Evolutionary conservation across 2,329 filamentous ascomycete genomes (phyloP).

Genomic region (Cladophialophora carrionii): DNA sequence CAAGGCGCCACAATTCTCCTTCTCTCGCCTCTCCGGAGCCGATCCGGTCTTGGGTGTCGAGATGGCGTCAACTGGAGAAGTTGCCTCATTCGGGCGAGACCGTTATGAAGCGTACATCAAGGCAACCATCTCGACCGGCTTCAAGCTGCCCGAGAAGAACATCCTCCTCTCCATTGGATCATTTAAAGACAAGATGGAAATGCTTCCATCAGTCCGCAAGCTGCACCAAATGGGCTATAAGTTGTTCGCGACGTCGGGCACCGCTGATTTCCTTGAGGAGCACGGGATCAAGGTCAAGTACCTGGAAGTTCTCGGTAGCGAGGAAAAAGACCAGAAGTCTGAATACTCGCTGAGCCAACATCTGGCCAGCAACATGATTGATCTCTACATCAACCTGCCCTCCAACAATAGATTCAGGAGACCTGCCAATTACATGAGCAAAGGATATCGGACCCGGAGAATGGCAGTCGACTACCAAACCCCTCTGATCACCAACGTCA

Average conservation of each 20-base stretch:
- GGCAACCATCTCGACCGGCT: slow-evolving; percentile 91
- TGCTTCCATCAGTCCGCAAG: slow-evolving; percentile 89
- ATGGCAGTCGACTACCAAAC: slow-evolving; percentile 99
- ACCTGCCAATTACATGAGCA: slow-evolving; percentile 97
- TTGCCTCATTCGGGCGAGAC: slow-evolving; percentile 91
- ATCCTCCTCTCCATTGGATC: slow-evolving; percentile 93
- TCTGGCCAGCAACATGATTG: slow-evolving; percentile 95
- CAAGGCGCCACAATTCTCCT: slow-evolving; percentile 98
- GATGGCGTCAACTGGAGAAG: slow-evolving; percentile 98
- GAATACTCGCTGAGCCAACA: slow-evolving; percentile 98
- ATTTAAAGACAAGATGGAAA: slow-evolving; percentile 97
- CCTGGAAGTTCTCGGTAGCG: slow-evolving; percentile 78
- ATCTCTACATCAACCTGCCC: slow-evolving; percentile 98
- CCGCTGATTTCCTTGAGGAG: slow-evolving; percentile 92
- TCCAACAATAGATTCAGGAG: slow-evolving; percentile 96
- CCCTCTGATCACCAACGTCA: slow-evolving; percentile 95
- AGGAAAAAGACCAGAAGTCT: slow-evolving; percentile 82
- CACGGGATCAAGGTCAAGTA: slow-evolving; percentile 91
- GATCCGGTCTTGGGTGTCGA: slow-evolving; percentile 97
- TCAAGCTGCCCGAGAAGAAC: slow-evolving; percentile 94
- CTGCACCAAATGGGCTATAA: slow-evolving; percentile 91
- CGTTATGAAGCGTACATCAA: slow-evolving; percentile 99
- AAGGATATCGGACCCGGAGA: slow-evolving; percentile 91
- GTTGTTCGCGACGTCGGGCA: slow-evolving; percentile 93
- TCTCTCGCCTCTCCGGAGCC: slow-evolving; percentile 92